These are phyloP conservation scores for Dalbergia cultrata DNA, from an alignment of 306 rosid genomes.

Conservation along the genomic window DNA sequence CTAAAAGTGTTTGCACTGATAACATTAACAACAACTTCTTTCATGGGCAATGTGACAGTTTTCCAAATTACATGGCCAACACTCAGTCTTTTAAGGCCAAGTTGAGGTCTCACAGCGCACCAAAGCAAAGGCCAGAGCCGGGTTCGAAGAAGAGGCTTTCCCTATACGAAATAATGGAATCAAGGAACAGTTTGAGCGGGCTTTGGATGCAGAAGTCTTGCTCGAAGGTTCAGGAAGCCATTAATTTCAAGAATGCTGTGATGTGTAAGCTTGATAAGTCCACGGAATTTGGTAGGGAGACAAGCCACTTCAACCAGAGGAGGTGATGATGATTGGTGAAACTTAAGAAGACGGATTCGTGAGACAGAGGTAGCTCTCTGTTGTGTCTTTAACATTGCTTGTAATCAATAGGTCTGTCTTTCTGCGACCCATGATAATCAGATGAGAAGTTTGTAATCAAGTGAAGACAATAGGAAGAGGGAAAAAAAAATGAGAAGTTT, in stretches of 20 bases:
- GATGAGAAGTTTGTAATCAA: background rate
- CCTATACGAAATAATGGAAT: constrained; percentile 76
- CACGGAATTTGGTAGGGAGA: constrained; percentile 53
- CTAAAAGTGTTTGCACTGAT: constrained; percentile 60
- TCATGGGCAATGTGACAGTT: constrained; percentile 56
- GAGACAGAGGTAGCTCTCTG: background rate
- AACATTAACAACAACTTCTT: constrained; percentile 36
- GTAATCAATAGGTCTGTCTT: background rate
- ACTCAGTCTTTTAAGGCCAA: constrained; percentile 90
- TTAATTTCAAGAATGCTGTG: constrained; percentile 86
- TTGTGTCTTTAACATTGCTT: constrained; percentile 8
- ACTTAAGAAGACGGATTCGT: background rate
- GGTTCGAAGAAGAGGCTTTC: constrained; percentile 74
- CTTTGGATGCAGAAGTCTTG: constrained; percentile 87
- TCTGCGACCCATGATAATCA: constrained; percentile 7
- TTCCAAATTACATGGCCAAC: constrained; percentile 81
- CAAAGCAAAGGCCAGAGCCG: constrained; percentile 85
- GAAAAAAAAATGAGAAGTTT: constrained; percentile 18
- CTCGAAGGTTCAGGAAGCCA: constrained; percentile 82
- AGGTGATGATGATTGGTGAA: constrained; percentile 39
- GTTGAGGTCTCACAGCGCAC: constrained; percentile 89
- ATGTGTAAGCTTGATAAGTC: constrained; percentile 79
- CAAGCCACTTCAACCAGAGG: constrained; percentile 47
- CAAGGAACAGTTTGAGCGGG: constrained; percentile 82
- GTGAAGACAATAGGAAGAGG: constrained; percentile 28